Evolutionary conservation across 2,329 filamentous ascomycete species (phyloP), one percentile per base, ranked within the genome.

Genomic region (Cordyceps cicadae): DNA sequence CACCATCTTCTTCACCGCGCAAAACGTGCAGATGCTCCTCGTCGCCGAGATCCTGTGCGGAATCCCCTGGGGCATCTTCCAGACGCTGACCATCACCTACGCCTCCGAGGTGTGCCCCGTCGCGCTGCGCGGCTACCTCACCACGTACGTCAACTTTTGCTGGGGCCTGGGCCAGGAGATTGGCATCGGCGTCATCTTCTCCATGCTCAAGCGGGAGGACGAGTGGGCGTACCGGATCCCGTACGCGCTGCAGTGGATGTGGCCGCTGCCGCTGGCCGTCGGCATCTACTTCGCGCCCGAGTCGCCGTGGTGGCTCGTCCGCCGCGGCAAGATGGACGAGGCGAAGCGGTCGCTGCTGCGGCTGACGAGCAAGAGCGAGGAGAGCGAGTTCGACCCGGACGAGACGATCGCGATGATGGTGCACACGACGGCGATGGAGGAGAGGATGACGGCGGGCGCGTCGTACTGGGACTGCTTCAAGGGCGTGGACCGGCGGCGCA

Each of bases 401-500:
- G 90, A 94, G 74, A 94, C 90, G 0, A 80, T 96, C 54, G 87
- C 89, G 67, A 95, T 96, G 90, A 96, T 96, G 89, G 85, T 91
- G 1, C 90, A 95, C 70, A 96, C 91, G 0, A 92, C 89, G 0
- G 87, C 88, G 0, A 77, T 95, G 12, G 92, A 96, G 71, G 81
- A 89, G 69, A 81, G 83, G 72, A 88, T 91, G 58, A 92, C 89
- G 4, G 76, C 77, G 7, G 90, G 90, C 34, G 84, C 89, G 6
- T 86, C 80, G 58, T 96, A 94, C 72, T 74, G 83, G 67, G 91
- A 96, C 72, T 96, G 91, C 75, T 95, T 96, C 81, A 87, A 81
- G 70, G 90, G 91, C 12, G 82, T 83, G 14, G 87, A 96, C 69
- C 77, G 87, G 53, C 87, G 91, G 62, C 84, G 92, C 29, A 96